Base-by-base conservation (phyloP, 2,329 filamentous ascomycete species). In the Penicillium crustosum region DNA sequence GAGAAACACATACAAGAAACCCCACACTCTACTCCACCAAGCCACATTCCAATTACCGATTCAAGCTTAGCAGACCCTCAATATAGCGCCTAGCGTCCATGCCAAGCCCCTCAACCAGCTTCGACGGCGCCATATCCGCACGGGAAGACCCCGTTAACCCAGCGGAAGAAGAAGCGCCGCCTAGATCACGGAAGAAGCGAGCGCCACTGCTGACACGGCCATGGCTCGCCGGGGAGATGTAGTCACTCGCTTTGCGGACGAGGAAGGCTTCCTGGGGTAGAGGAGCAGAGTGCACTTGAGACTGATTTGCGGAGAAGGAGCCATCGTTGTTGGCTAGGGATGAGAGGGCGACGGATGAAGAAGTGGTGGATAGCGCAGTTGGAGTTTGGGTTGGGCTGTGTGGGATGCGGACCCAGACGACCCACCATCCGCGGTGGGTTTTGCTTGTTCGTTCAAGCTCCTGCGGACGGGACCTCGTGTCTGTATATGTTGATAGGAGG, bases 361-460 rank as follows among this genome's bases (percentile, higher is more conserved):
- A 56, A 44, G 56, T 29, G 36, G 49, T 55, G 35, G 60, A 62
- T 27, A 59, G 41, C 13, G 56, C 47, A 31, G 41, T 55, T 58
- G 58, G 50, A 53, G 36, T 49, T 39, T 47, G 45, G 13, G 51
- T 48, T 45, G 50, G 44, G 17, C 12, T 53, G 17, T 57, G 50
- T 6, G 76, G 75, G 31, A 86, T 71, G 9, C 83, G 79, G 71
- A 87, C 81, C 85, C 86, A 88, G 23, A 87, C 81, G 2, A 88
- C 79, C 86, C 86, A 88, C 85, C 85, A 88, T 7, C 83, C 83
- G n/a, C 85, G 79, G 43, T 74, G 80, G 0, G 85, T 87, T 71
- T 87, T 88, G 70, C 82, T 83, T 1, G 83, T 87, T 33, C 83
- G 78, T 65, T 88, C 86, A 7, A 83, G 75, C 60, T 87, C 84